Conservation (phyloP, 768 basidiomycete species). For the Ramaria rubella region DNA sequence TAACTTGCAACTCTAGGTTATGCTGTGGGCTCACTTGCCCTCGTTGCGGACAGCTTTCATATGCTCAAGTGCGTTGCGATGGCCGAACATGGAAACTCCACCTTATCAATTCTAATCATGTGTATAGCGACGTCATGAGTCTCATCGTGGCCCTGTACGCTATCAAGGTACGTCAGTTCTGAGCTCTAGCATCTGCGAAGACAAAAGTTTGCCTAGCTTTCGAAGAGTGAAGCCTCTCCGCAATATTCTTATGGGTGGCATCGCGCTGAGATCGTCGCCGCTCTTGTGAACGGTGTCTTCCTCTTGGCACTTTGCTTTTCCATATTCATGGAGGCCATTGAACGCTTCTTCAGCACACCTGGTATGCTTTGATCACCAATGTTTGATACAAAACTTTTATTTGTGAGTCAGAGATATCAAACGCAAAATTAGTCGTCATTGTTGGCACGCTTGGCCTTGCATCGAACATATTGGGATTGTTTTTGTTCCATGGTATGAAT, state of each 20-base stretch:
- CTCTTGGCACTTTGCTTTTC: constrained; percentile 95
- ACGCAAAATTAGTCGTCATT: constrained; percentile 79
- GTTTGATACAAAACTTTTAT: not conserved
- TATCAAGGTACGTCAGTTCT: constrained; percentile 51
- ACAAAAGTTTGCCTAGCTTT: constrained; percentile 42
- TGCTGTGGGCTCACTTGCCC: constrained; percentile 91
- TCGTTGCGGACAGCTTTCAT: constrained; percentile 96
- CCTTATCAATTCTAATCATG: constrained; percentile 14
- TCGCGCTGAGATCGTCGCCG: constrained; percentile 92
- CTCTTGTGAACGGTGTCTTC: constrained; percentile 94
- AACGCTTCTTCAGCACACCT: constrained; percentile 80
- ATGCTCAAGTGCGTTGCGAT: constrained; percentile 81
- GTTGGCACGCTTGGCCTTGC: constrained; percentile 86
- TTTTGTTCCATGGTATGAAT: constrained; percentile 85
- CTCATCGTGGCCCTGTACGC: constrained; percentile 93
- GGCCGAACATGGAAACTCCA: constrained; percentile 1
- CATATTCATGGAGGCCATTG: constrained; percentile 86
- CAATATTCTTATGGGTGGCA: constrained; percentile 99
- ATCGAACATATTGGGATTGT: constrained; percentile 88
- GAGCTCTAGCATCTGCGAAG: constrained; percentile 2
- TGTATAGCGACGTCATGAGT: constrained; percentile 88
- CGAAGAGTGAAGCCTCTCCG: constrained; percentile 52
- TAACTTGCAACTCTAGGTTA: constrained; percentile 50
- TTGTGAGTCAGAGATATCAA: constrained; percentile 65
- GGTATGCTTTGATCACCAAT: constrained; percentile 38